Conservation (phyloP, 2,329 filamentous ascomycete genomes). For the Venturia effusa region DNA sequence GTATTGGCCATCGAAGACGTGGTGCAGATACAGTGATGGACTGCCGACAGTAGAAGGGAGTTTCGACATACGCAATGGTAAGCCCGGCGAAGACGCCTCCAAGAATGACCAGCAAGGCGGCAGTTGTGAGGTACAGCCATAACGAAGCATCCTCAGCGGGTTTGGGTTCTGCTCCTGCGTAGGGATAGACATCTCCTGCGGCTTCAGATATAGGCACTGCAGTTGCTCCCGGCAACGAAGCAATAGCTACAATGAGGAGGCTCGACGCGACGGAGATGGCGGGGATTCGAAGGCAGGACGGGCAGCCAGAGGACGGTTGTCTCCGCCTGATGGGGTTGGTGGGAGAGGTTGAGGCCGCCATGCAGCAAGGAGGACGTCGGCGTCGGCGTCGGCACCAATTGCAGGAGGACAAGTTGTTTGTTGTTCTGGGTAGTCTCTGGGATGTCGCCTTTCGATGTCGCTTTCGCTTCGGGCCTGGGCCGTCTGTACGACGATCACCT, state of each 20-base stretch:
- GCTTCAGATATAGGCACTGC: background rate
- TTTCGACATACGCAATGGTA: slow-evolving; percentile 64
- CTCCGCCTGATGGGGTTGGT: background rate
- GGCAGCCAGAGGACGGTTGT: background rate
- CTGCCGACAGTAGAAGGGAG: background rate
- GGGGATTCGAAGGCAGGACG: background rate
- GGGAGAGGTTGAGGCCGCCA: background rate
- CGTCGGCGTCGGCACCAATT: background rate
- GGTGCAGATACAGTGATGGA: background rate
- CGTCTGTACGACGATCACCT: background rate
- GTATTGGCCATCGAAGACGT: background rate
- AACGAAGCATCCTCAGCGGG: slow-evolving; percentile 39
- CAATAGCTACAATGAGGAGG: background rate
- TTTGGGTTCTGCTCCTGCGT: background rate
- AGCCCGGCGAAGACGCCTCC: slow-evolving; percentile 92
- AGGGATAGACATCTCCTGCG: background rate
- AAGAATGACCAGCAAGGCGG: slow-evolving; percentile 68
- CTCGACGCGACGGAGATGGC: background rate
- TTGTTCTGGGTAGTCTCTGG: background rate
- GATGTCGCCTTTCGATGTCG: background rate
- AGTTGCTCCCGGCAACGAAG: background rate
- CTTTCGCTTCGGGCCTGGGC: background rate
- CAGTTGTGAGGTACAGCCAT: slow-evolving; percentile 73
- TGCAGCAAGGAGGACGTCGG: background rate
- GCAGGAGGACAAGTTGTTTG: background rate